These are phyloP conservation scores for Leucosporidium yakuticum DNA, from an alignment of 768 basidiomycete species.

Conservation along the genomic window DNA sequence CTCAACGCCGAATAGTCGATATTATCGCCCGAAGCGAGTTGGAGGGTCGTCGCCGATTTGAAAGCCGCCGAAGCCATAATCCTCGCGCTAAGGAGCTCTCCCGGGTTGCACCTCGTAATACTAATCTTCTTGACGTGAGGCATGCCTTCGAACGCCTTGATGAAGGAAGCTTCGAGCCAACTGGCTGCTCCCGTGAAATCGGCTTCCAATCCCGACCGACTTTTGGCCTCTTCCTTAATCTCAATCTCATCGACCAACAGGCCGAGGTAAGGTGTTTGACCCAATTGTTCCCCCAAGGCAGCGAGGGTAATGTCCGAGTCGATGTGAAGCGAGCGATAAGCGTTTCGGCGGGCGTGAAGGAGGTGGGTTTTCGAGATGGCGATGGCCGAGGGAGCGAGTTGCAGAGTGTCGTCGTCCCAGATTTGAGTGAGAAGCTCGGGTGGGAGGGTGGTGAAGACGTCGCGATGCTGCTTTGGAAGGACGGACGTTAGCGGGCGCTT, in stretches of 20 bases:
- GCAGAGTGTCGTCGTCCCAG: background rate
- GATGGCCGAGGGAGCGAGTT: background rate
- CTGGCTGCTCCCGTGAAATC: background rate
- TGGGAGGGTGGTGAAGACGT: background rate
- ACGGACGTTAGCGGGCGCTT: too few species aligned
- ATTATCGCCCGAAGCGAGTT: background rate
- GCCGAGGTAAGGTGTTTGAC: background rate
- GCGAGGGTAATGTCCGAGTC: background rate
- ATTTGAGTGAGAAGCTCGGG: slow-evolving; percentile 7
- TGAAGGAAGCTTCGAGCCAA: background rate
- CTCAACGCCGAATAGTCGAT: background rate
- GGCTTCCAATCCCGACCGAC: background rate
- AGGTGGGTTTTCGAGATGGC: slow-evolving; percentile 10
- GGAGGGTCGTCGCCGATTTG: background rate
- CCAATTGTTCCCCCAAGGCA: background rate
- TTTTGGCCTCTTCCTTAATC: background rate
- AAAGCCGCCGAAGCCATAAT: background rate
- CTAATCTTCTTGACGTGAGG: background rate
- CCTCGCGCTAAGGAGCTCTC: background rate
- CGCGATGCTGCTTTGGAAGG: background rate
- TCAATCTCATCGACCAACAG: background rate
- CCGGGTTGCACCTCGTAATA: background rate
- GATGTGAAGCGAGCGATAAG: background rate
- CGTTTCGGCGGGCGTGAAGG: slow-evolving; percentile 2
- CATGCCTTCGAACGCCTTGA: background rate